phyloP scores from a whole-genome alignment of 768 basidiomycete species.

The Fibroporia radiculosa region DNA sequence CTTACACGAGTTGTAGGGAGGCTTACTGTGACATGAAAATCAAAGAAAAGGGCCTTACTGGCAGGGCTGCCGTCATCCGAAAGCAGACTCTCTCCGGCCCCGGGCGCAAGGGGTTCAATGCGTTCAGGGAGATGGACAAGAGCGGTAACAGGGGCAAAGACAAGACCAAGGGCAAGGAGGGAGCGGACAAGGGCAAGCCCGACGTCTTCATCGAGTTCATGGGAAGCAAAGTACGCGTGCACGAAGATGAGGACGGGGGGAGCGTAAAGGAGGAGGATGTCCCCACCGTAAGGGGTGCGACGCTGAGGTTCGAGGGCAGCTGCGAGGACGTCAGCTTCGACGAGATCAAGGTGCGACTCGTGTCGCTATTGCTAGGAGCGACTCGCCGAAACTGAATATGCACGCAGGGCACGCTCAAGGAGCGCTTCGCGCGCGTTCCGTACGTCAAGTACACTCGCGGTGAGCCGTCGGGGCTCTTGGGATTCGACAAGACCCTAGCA shows the following conservation, averaged over 20 bases:
- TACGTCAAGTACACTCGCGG: constrained; percentile 42
- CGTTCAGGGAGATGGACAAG: constrained; percentile 59
- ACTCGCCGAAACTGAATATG: not conserved
- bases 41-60: constrained; percentile 84
- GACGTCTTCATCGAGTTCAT: constrained; percentile 72
- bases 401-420: constrained; percentile 35
- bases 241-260: constrained; percentile 40
- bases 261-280: constrained; percentile 37
- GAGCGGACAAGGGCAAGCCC: constrained; percentile 27
- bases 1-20: constrained; percentile 35
- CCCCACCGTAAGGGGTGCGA: constrained; percentile 35
- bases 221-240: constrained; percentile 59
- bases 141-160: constrained; percentile 19
- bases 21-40: constrained; percentile 95
- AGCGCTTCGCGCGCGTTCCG: constrained; percentile 37
- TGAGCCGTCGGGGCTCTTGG: constrained; percentile 38
- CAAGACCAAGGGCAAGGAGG: constrained; percentile 27
- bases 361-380: not conserved
- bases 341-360: constrained; percentile 40
- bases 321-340: constrained; percentile 56
- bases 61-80: constrained; percentile 56
- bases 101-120: constrained; percentile 59
- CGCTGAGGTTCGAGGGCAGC: constrained; percentile 41
- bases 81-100: constrained; percentile 44
- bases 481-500: constrained; percentile 55